phyloP scores from a whole-genome alignment of 23 red algal genomes.

The Gracilaria domingensis region DNA sequence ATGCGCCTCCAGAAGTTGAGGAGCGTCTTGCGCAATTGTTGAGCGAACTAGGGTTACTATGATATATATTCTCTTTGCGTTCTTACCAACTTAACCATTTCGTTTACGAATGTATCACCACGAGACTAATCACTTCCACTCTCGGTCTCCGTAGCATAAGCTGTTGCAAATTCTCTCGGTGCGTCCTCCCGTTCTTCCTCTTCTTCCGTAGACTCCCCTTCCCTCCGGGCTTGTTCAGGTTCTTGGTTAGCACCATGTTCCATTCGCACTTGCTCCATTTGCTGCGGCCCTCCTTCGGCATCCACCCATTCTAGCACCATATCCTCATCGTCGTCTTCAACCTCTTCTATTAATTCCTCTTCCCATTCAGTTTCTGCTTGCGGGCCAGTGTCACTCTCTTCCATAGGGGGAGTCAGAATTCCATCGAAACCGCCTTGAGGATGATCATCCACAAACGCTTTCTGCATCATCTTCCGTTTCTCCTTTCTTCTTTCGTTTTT shows the following conservation, averaged over 20 bases:
- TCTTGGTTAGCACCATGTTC: neutral
- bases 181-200: slow-evolving; percentile 24
- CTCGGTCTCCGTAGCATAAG: slow-evolving; percentile 25
- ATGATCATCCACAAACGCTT: neutral
- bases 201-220: slow-evolving; percentile 35
- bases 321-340: slow-evolving; percentile 12
- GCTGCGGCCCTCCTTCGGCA: neutral
- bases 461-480: neutral
- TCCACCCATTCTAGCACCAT: slow-evolving; percentile 1
- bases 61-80: neutral
- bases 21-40: slow-evolving; percentile 64
- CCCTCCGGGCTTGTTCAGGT: neutral
- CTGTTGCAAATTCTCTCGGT: slow-evolving; percentile 1
- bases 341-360: slow-evolving; percentile 17
- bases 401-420: neutral
- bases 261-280: neutral
- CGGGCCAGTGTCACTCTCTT: slow-evolving; percentile 4
- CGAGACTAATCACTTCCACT: slow-evolving; percentile 14
- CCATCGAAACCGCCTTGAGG: too few species aligned
- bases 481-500: slow-evolving; percentile 28
- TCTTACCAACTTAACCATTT: slow-evolving; percentile 5
- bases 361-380: slow-evolving; percentile 26
- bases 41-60: slow-evolving; percentile 66
- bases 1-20: slow-evolving; percentile 85
- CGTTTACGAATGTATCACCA: neutral